Evolutionary conservation across 331 rosid genomes (phyloP).

Genomic region (Pyrus hybrid): DNA sequence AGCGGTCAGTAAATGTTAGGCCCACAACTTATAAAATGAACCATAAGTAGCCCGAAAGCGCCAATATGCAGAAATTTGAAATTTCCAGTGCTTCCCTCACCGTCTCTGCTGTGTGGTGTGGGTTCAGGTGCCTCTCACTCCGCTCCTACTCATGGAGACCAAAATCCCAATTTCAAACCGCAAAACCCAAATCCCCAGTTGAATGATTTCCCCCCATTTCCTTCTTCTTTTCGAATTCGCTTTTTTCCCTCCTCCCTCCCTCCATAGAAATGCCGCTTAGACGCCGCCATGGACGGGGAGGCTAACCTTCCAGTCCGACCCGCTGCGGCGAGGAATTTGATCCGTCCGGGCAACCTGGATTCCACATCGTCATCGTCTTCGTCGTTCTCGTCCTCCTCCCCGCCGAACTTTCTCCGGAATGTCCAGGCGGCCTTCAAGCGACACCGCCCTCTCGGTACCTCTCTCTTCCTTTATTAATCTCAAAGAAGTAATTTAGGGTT

Average conservation of each 20-base stretch:
- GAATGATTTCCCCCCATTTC: constrained; percentile 7
- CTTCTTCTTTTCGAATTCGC: not conserved
- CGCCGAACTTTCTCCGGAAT: constrained; percentile 65
- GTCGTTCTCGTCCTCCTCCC: constrained; percentile 38
- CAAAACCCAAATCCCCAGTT: not conserved
- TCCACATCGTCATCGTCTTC: constrained; percentile 47
- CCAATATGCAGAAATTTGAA: constrained; percentile 8
- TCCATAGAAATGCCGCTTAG: constrained; percentile 65
- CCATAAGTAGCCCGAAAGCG: constrained; percentile 1
- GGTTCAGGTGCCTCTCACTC: not conserved
- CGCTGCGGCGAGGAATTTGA: constrained; percentile 12
- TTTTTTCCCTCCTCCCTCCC: not conserved
- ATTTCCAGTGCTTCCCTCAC: constrained; percentile 12
- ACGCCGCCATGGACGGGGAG: constrained; percentile 82
- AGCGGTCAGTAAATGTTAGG: no score
- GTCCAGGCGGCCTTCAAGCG: constrained; percentile 93
- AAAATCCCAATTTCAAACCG: not conserved
- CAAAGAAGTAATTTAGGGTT: not conserved
- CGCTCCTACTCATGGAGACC: not conserved
- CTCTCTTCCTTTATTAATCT: not conserved
- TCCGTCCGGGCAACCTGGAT: constrained; percentile 40
- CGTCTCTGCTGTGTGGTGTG: not conserved
- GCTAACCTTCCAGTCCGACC: constrained; percentile 52
- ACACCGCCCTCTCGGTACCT: constrained; percentile 76
- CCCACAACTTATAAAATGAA: no score